These are phyloP conservation scores for Aspergillus conjunctus DNA, from an alignment of 495 filamentous ascomycete species.

Conservation along the genomic window DNA sequence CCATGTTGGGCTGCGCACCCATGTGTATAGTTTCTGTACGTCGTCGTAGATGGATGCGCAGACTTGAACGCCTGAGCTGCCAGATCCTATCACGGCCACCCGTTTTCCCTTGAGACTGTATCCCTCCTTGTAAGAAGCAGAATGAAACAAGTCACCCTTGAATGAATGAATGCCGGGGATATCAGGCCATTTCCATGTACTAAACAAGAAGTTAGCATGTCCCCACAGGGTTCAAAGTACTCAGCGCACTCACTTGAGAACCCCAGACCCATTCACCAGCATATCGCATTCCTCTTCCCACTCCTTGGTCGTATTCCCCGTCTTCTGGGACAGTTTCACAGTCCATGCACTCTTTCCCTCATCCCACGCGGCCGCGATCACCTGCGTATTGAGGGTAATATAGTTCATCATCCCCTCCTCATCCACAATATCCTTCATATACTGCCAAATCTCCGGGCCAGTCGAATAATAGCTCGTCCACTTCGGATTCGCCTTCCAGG, in stretches of 20 bases:
- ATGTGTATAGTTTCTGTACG: slow-evolving; percentile 15
- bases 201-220: not conserved
- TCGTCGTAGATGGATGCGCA: slow-evolving; percentile 3
- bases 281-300: slow-evolving; percentile 6
- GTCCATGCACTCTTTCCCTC: not conserved
- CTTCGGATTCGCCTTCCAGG: slow-evolving; percentile 1
- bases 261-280: slow-evolving; percentile 7
- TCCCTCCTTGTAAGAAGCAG: slow-evolving; percentile 24
- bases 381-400: not conserved
- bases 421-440: not conserved
- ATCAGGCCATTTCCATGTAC: slow-evolving; percentile 38
- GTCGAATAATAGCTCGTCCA: not conserved
- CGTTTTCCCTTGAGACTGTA: slow-evolving; percentile 42
- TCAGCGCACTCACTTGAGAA: slow-evolving; percentile 9
- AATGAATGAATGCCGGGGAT: slow-evolving; percentile 20
- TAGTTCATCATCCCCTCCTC: slow-evolving; percentile 2
- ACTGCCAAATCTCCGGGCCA: not conserved
- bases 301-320: not conserved
- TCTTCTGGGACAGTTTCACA: not conserved
- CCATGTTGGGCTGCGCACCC: slow-evolving; percentile 21
- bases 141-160: slow-evolving; percentile 30
- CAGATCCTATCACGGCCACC: slow-evolving; percentile 51
- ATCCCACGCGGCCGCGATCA: not conserved
- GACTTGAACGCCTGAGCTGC: slow-evolving; percentile 48
- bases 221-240: too few relatives aligned